Percentiles rank a stretch among this genome's conserved stretches.
These are phyloP conservation scores for Cunninghamia lanceolata DNA, from an alignment of 75 land plant species.

Conservation along the genomic window DNA sequence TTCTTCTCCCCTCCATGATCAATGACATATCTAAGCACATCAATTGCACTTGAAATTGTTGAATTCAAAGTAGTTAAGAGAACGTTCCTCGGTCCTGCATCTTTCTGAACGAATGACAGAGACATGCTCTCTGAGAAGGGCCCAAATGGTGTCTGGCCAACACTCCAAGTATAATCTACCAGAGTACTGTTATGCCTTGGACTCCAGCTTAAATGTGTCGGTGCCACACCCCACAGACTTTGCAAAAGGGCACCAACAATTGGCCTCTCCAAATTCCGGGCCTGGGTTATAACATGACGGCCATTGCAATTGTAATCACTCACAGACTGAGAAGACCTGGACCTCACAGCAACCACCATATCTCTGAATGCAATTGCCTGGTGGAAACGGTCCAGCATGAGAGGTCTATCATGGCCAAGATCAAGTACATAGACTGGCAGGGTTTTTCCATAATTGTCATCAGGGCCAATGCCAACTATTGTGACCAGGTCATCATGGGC, in stretches of 20 bases:
- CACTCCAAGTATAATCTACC: constrained; percentile 93
- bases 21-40: constrained; percentile 63
- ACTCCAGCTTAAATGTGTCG: constrained; percentile 92
- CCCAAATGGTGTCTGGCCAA: constrained; percentile 98
- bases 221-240: constrained; percentile 94
- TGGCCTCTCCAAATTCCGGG: constrained; percentile 80
- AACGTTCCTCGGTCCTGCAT: constrained; percentile 86
- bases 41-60: constrained; percentile 68
- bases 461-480: constrained; percentile 26
- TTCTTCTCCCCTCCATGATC: constrained; percentile 83
- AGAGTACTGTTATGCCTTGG: constrained; percentile 73
- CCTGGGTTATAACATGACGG: constrained; percentile 71
- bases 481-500: constrained; percentile 56
- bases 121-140: constrained; percentile 82
- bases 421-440: constrained; percentile 94
- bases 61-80: constrained; percentile 72
- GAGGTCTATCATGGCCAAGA: constrained; percentile 58
- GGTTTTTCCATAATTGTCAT: constrained; percentile 51
- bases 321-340: constrained; percentile 70
- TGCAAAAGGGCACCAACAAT: constrained; percentile 88
- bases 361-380: constrained; percentile 90
- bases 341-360: constrained; percentile 94
- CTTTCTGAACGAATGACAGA: constrained; percentile 89
- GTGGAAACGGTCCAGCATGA: constrained; percentile 89
- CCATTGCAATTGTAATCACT: constrained; percentile 97